Percentiles rank a stretch among this genome's conserved stretches.
Conservation (phyloP, 73 alveolate genomes). For the Paramecium octaurelia region DNA sequence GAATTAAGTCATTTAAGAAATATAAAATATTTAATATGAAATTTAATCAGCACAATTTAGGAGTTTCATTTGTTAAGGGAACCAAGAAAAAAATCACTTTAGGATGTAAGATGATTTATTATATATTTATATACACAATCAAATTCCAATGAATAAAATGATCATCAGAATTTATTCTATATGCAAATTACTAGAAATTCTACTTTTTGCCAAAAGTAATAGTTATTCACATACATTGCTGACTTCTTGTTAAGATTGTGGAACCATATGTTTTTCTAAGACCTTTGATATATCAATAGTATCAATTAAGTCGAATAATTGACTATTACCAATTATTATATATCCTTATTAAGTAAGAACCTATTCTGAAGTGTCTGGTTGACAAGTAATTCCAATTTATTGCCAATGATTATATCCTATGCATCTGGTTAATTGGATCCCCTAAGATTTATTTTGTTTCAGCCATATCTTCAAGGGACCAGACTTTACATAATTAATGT, state of each 20-base stretch:
- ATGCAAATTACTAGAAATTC: not conserved
- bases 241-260: not conserved
- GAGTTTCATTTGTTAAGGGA: not conserved
- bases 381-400: not conserved
- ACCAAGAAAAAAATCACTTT: not conserved
- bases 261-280: not conserved
- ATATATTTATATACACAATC: not conserved
- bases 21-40: not conserved
- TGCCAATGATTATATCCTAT: not conserved
- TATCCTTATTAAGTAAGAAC: not conserved
- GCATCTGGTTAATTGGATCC: not conserved
- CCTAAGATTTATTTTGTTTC: not conserved
- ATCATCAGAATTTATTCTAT: not conserved
- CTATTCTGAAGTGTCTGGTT: not conserved
- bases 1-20: not conserved
- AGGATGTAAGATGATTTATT: not conserved
- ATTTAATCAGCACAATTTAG: not conserved
- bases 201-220: not conserved
- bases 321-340: not conserved
- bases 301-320: not conserved
- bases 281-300: not conserved
- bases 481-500: not conserved
- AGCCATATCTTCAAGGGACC: not conserved
- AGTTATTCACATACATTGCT: not conserved
- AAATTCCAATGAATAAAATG: not conserved